Evolutionary conservation across 495 filamentous ascomycete genomes (phyloP), one percentile per base, ranked within the genome.

Genomic region (Terfezia boudieri): DNA sequence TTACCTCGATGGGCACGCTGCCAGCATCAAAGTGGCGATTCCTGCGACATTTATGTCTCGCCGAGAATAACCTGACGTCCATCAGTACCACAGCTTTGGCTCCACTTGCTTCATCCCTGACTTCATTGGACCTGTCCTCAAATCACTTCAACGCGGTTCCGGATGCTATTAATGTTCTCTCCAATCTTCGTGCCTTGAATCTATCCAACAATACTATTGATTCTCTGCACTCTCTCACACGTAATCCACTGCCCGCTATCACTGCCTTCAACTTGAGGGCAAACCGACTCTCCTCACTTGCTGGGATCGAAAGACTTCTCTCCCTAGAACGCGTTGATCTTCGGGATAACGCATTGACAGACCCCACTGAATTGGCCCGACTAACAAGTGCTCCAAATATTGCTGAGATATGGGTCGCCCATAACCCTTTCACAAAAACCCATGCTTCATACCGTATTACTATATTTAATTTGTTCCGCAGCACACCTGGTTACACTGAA

Each of bases 201-300:
- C 72, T 98, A 32, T 89, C 88, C 12, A 80, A 86, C 62, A 95
- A 90, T 73, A 94, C 96, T 89, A 94, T 98, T 51, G 85, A 90
- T 53, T 92, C 86, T 36, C 71, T 98, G 55, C 86, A 92, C 60
- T 94, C 88, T 4, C 71, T 98, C 16, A 78, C 79, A 2, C 77
- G 83, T 55, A 87, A 81, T 64, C 89, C 90, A 36, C 74, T 98
- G 4, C 88, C 90, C 14, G 89, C 90, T 50, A 94, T 96, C 57
- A 89, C 82, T 4, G 86, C 86, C 20, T 74, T 98, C 58, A 96
- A 96, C 63, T 76, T 98, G 49, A 81, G 90, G 49, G 81, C 76
- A 20, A 98, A 98, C 66, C 83, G 87, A 37, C 76, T 98, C 53
- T 74, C 76, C 36, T 94, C 88, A 8, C 76, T 98, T 51, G 86